These are phyloP conservation scores for Aspergillus candidus DNA, from an alignment of 2,329 filamentous ascomycete genomes.

Conservation along the genomic window DNA sequence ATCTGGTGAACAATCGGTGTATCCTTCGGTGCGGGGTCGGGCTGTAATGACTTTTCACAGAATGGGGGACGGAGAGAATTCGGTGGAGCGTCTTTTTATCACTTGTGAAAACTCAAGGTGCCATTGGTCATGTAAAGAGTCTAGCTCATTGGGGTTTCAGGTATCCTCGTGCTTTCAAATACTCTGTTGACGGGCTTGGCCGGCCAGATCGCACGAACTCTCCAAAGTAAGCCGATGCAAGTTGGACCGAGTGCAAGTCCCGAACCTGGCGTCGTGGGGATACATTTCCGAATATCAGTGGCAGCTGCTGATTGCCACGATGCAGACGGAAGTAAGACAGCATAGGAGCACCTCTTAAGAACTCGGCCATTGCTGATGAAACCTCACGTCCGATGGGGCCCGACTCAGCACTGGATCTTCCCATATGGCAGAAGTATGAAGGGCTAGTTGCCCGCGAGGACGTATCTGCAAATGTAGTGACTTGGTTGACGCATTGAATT, in stretches of 20 bases:
- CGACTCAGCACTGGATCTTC: slow-evolving; percentile 48
- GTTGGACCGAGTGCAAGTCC: slow-evolving; percentile 44
- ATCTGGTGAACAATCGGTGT: too few relatives aligned
- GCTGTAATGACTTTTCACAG: too few relatives aligned
- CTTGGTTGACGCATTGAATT: slow-evolving; percentile 55
- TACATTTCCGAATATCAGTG: slow-evolving; percentile 50
- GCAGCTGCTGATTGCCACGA: slow-evolving; percentile 43
- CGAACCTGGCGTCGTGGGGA: slow-evolving; percentile 45
- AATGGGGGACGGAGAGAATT: too few relatives aligned
- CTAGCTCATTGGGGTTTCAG: slow-evolving; percentile 35
- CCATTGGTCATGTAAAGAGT: slow-evolving; percentile 25
- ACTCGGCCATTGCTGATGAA: slow-evolving; percentile 33
- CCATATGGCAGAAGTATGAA: slow-evolving; percentile 55
- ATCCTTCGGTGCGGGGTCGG: too few relatives aligned
- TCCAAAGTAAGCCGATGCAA: slow-evolving; percentile 46
- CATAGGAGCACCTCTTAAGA: slow-evolving; percentile 43
- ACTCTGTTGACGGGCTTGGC: slow-evolving; percentile 46
- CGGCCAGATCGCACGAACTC: slow-evolving; percentile 47
- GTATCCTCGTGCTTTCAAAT: slow-evolving; percentile 45
- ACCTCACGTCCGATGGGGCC: slow-evolving; percentile 49
- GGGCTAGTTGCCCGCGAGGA: slow-evolving; percentile 40
- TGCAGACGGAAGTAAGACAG: slow-evolving; percentile 49
- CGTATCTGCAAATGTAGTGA: slow-evolving; percentile 48
- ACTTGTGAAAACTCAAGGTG: not conserved
- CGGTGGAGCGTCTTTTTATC: too few relatives aligned